Conservation (phyloP, 2,329 filamentous ascomycete species). For the Coccinonectria pachysandricola region DNA sequence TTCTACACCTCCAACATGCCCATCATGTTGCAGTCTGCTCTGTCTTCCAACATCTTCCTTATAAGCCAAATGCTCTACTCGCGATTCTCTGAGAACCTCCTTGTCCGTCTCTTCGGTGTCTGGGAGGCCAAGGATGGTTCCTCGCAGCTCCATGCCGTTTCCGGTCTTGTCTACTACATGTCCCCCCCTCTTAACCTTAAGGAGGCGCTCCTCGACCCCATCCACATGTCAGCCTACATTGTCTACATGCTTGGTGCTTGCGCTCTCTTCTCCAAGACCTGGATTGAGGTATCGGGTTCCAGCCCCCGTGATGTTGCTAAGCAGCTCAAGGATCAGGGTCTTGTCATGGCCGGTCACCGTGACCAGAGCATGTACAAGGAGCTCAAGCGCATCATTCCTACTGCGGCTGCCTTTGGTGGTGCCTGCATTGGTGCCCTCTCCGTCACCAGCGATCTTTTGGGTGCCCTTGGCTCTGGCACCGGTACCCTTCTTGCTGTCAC, state of each 20-base stretch:
- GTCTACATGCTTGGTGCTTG: slow-evolving; percentile 97
- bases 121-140: slow-evolving; percentile 98
- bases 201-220: slow-evolving; percentile 90
- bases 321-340: slow-evolving; percentile 98
- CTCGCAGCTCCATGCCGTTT: slow-evolving; percentile 86
- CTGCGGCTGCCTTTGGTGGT: slow-evolving; percentile 94
- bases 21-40: slow-evolving; percentile 98
- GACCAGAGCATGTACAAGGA: slow-evolving; percentile 99
- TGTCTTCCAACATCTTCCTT: slow-evolving; percentile 98
- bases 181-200: slow-evolving; percentile 95
- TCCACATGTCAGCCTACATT: slow-evolving; percentile 93
- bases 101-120: slow-evolving; percentile 93
- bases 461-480: slow-evolving; percentile 90
- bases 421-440: slow-evolving; percentile 97
- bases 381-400: slow-evolving; percentile 97
- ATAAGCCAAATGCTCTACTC: slow-evolving; percentile 99
- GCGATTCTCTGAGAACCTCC: slow-evolving; percentile 96
- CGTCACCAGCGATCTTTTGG: slow-evolving; percentile 88
- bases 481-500: slow-evolving; percentile 97
- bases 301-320: slow-evolving; percentile 97
- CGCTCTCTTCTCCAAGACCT: slow-evolving; percentile 98
- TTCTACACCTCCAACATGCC: slow-evolving; percentile 99
- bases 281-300: slow-evolving; percentile 98
- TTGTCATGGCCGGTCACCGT: slow-evolving; percentile 98
- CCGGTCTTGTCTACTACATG: slow-evolving; percentile 99